Percentiles rank a stretch among this genome's conserved stretches.
phyloP scores from a whole-genome alignment of 305 asterid species.

The Fraxinus latifolia region DNA sequence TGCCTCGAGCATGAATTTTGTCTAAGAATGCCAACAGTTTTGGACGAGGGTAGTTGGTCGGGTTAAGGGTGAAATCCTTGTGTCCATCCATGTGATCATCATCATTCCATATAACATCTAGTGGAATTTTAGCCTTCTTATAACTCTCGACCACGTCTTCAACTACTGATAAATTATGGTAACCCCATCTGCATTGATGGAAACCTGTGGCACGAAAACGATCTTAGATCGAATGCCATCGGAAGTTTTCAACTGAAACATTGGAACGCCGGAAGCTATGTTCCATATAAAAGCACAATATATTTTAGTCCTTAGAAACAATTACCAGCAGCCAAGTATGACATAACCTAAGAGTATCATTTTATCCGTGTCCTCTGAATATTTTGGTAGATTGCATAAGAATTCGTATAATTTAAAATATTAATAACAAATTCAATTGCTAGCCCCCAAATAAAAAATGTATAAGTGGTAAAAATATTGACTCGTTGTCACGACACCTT shows the following conservation, averaged over 20 bases:
- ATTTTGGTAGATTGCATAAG: background rate
- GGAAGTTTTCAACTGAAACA: background rate
- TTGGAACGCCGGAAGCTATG: background rate
- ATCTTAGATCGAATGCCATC: background rate
- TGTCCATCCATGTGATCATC: slow-evolving; percentile 10
- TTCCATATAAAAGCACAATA: background rate
- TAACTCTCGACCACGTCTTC: background rate
- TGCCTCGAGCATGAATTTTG: slow-evolving; percentile 1
- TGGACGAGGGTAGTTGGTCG: slow-evolving; percentile 2
- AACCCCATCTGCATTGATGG: slow-evolving; percentile 10
- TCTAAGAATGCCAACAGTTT: background rate
- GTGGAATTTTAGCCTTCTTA: background rate
- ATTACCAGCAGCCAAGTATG: background rate
- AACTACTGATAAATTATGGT: slow-evolving; percentile 4
- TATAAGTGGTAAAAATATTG: background rate
- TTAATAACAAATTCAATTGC: background rate
- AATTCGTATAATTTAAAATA: background rate
- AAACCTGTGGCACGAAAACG: background rate
- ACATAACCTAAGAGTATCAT: background rate
- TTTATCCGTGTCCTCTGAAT: background rate
- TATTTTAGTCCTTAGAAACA: background rate
- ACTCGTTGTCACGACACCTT: background rate
- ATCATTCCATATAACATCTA: slow-evolving; percentile 3
- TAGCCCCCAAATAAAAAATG: background rate
- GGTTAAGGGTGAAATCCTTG: slow-evolving; percentile 5